Conservation (phyloP, 2,329 filamentous ascomycete species). For the Coleophoma eucalyptorum region DNA sequence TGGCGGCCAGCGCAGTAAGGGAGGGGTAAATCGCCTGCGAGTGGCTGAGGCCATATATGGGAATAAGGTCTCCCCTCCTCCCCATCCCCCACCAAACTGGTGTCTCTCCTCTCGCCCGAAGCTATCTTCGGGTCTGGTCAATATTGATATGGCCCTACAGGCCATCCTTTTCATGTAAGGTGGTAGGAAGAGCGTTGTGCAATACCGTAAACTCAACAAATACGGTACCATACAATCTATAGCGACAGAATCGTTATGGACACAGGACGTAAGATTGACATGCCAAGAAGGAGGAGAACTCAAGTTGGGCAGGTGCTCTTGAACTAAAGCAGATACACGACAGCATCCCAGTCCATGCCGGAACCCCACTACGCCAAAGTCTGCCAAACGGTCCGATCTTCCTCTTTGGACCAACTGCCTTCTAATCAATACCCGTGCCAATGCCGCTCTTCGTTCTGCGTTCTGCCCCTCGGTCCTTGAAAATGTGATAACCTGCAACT, state of each 20-base stretch:
- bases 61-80: neutral
- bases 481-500: too few relatives aligned
- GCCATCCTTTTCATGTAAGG: neutral
- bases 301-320: neutral
- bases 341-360: neutral
- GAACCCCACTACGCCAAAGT: slow-evolving; percentile 10
- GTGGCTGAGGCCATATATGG: neutral
- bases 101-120: slow-evolving; percentile 5
- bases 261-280: neutral
- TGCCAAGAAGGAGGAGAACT: neutral
- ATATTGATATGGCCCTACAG: neutral
- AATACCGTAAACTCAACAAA: too few relatives aligned
- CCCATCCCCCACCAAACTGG: neutral
- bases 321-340: neutral
- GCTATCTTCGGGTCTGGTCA: neutral
- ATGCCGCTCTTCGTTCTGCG: neutral
- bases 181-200: too few relatives aligned
- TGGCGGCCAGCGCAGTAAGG: neutral
- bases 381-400: slow-evolving; percentile 21
- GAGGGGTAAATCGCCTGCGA: neutral
- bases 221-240: too few relatives aligned
- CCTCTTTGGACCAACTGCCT: slow-evolving; percentile 4
- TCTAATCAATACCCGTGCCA: neutral
- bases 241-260: too few relatives aligned
- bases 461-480: too few relatives aligned